Evolutionary conservation across 2,329 filamentous ascomycete species (phyloP).

Genomic region (Fusarium sp.): DNA sequence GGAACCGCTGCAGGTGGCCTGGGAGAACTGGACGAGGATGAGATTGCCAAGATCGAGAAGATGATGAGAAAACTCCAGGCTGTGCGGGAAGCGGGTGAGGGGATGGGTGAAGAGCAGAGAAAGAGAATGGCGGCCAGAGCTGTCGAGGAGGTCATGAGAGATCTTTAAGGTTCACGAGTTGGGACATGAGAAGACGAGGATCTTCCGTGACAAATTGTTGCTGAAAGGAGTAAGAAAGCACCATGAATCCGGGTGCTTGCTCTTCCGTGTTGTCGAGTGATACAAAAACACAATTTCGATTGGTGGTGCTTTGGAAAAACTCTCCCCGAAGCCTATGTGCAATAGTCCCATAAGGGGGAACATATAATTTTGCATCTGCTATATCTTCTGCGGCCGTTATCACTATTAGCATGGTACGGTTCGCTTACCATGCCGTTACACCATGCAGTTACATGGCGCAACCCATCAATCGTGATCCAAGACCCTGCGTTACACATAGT

Average conservation of each 20-base stretch:
- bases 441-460: slow-evolving; percentile 28
- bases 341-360: neutral
- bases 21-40: slow-evolving; percentile 61
- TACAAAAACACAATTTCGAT: neutral
- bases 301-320: too few relatives aligned
- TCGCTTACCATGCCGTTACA: slow-evolving; percentile 31
- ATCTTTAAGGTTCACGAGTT: slow-evolving; percentile 55
- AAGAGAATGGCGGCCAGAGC: slow-evolving; percentile 71
- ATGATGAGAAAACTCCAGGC: slow-evolving; percentile 76
- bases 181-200: neutral
- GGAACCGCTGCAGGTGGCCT: slow-evolving; percentile 51
- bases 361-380: slow-evolving; percentile 11
- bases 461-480: slow-evolving; percentile 26
- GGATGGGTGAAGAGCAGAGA: slow-evolving; percentile 71
- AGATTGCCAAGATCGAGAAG: slow-evolving; percentile 69
- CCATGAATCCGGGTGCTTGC: neutral
- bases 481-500: slow-evolving; percentile 6
- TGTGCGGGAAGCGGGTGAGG: slow-evolving; percentile 69
- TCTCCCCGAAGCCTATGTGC: neutral
- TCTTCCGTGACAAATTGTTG: neutral
- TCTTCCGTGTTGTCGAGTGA: neutral
- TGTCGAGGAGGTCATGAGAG: slow-evolving; percentile 74
- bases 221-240: neutral
- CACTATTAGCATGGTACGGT: slow-evolving; percentile 3
- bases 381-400: slow-evolving; percentile 1